Evolutionary conservation across 2,329 filamentous ascomycete genomes (phyloP), one percentile per base, ranked within the genome.

Genomic region (Penicillium sp.): DNA sequence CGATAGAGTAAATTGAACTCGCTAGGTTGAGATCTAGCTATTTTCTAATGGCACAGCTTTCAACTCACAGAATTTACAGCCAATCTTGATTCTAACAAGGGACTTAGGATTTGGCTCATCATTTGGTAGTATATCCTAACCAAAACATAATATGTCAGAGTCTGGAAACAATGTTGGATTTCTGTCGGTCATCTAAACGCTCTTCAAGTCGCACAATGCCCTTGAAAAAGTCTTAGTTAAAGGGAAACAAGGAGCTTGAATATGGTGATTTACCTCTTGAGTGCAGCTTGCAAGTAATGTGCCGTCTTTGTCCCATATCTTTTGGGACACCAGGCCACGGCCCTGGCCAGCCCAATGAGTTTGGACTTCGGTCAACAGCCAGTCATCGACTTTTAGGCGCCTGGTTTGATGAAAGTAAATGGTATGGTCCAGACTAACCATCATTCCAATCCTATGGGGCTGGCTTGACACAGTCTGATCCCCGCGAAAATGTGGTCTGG

Each of bases 381-480:
- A 51, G 4, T 57, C 47, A 27, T 53, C 55, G 14, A 42, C 46
- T 13, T 39, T 29, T 10, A 47, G 26, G 10, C 30, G 1, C n/a
- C 41, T 23, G 5, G 27, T n/a, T 10, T 44, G n/a, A n/a, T 56
- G 53, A 9, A 56, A 56, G 26, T 51, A 51, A 16, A 56, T 56
- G 3, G 48, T 39, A 39, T 56, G 53, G 4, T 51, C 48, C 23
- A 56, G 29, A 26, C 53, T 56, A 16, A 56, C 53, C 53, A 56
- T 56, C 48, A 51, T 56, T 8, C 34, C 29, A 42, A 50, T 43
- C 39, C 29, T 29, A 23, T 56, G 2, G 29, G 29, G 55, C 7
- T 16, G 26, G 38, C 50, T 52, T 7, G 58, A 46, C 19, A 56
- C 52, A 2, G 39, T 35, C 11, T n/a, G 11, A n/a, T 11, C 11